Percentiles rank a stretch among this genome's conserved stretches.
Evolutionary conservation across 441 rosid species (phyloP).

Genomic region (Gossypium laxum): DNA sequence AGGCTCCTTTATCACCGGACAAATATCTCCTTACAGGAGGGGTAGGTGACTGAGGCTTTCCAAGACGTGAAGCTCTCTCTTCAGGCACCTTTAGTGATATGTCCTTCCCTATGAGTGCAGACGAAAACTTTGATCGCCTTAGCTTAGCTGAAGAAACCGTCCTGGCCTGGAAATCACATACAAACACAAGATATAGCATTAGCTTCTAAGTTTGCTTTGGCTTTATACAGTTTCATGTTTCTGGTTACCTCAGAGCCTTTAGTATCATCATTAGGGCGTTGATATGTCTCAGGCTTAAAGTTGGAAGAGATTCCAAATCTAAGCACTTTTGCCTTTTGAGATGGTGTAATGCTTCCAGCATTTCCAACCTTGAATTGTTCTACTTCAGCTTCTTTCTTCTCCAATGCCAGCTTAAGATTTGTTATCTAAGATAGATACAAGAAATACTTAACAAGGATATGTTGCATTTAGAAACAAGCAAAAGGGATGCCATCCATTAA

Average conservation of each 20-base stretch:
- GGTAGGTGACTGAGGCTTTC: conserved; percentile 53
- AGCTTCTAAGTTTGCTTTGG: neutral
- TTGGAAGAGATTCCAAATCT: conserved; percentile 33
- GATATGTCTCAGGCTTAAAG: conserved; percentile 45
- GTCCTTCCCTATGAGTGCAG: conserved; percentile 50
- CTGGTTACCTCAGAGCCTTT: conserved; percentile 49
- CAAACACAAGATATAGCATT: conserved; percentile 23
- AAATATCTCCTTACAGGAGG: conserved; percentile 59
- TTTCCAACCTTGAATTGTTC: conserved; percentile 50
- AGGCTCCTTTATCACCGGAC: conserved; percentile 66
- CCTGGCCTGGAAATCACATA: conserved; percentile 44
- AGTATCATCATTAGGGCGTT: conserved; percentile 37
- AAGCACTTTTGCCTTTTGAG: conserved; percentile 65
- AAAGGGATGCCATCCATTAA: neutral
- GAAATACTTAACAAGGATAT: neutral
- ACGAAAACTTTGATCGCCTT: conserved; percentile 61
- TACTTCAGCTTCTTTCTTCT: conserved; percentile 75
- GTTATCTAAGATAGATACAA: conserved; percentile 43
- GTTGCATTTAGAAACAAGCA: neutral
- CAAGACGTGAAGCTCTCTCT: conserved; percentile 30
- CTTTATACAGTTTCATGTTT: neutral
- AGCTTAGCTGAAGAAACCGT: conserved; percentile 73
- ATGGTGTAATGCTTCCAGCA: conserved; percentile 32
- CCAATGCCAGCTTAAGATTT: conserved; percentile 56
- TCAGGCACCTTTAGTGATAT: conserved; percentile 39